Conservation (phyloP, 257 asterid species). For the Ilex asprella region DNA sequence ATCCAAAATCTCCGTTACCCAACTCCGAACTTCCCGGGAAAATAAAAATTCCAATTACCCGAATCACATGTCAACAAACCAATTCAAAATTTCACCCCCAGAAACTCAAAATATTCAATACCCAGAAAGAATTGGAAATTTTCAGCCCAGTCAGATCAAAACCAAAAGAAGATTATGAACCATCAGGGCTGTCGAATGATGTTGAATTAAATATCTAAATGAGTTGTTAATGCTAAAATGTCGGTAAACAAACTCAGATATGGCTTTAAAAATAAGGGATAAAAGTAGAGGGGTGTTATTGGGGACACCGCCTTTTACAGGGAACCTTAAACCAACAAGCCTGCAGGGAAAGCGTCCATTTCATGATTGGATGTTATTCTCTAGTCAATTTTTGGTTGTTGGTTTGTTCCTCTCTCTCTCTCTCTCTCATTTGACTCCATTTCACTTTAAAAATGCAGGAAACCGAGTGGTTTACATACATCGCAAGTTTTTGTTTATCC, state of each 20-base stretch:
- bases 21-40: conserved; percentile 28
- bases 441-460: too few relatives aligned
- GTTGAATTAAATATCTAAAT: conserved; percentile 13
- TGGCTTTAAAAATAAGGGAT: background rate
- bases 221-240: conserved; percentile 32
- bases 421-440: too few relatives aligned
- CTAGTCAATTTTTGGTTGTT: conserved; percentile 7
- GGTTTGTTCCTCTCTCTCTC: too few relatives aligned
- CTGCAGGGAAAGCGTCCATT: conserved; percentile 25
- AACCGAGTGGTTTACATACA: too few relatives aligned
- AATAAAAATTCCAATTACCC: conserved; percentile 16
- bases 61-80: conserved; percentile 9
- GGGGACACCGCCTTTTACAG: conserved; percentile 28
- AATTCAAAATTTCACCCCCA: too few relatives aligned
- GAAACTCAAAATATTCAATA: conserved; percentile 7
- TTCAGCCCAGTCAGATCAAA: conserved; percentile 13
- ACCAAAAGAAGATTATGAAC: background rate
- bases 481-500: too few relatives aligned
- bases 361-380: conserved; percentile 33
- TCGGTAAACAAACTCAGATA: conserved; percentile 11
- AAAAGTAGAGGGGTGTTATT: background rate
- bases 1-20: too few relatives aligned
- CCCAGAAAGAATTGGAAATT: conserved; percentile 1
- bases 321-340: conserved; percentile 25
- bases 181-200: background rate